Percentiles rank a stretch among this genome's conserved stretches.
Conservation (phyloP, 1,139 yeast genomes). For the Starmera stellimalicola region DNA sequence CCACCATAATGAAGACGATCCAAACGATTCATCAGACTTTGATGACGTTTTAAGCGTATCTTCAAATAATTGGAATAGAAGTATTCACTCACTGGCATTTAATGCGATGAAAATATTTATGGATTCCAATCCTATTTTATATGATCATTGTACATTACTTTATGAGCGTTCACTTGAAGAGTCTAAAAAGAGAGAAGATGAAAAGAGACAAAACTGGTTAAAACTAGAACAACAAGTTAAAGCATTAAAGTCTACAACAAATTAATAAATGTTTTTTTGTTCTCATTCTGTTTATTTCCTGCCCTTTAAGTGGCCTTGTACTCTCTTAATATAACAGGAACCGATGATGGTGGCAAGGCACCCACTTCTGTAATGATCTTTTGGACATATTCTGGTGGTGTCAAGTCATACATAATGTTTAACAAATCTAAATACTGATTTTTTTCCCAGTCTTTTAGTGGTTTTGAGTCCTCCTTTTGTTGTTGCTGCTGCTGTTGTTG, state of each 20-base stretch:
- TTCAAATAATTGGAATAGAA: constrained; percentile 68
- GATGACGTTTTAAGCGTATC: constrained; percentile 32
- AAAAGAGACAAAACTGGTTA: constrained; percentile 70
- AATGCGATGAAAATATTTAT: constrained; percentile 86
- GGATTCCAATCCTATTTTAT: constrained; percentile 87
- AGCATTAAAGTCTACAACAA: constrained; percentile 2
- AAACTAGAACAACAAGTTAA: constrained; percentile 56
- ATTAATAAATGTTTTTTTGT: neutral
- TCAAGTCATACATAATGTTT: constrained; percentile 84
- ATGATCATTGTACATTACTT: constrained; percentile 83
- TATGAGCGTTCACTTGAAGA: constrained; percentile 71
- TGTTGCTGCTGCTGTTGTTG: constrained; percentile 12
- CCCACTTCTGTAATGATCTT: constrained; percentile 96
- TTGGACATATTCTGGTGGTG: constrained; percentile 89
- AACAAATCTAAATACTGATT: constrained; percentile 59
- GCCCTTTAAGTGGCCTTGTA: constrained; percentile 36
- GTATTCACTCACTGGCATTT: constrained; percentile 84
- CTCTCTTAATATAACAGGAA: constrained; percentile 91
- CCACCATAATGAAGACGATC: neutral
- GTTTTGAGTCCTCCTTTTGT: constrained; percentile 18
- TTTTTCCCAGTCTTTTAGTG: constrained; percentile 57
- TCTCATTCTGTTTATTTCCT: neutral
- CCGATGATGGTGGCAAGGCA: constrained; percentile 92
- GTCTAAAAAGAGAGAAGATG: constrained; percentile 44
- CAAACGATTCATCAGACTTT: constrained; percentile 29